These are phyloP conservation scores for Kluyveromyces aestuarii DNA, from an alignment of 805 yeast genomes.

Conservation along the genomic window DNA sequence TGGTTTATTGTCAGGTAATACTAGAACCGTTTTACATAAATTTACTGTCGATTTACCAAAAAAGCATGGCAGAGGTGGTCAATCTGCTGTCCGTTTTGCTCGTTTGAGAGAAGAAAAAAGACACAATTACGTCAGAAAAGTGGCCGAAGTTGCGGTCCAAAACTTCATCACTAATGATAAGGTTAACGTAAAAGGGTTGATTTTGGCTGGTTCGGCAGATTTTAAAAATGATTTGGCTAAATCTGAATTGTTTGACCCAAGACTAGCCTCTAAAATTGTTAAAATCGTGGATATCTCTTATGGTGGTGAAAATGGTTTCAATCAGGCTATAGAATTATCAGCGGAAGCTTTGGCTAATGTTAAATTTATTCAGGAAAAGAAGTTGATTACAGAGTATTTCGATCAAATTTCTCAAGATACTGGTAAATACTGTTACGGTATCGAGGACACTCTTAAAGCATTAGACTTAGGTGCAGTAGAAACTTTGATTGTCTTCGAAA, in stretches of 20 bases:
- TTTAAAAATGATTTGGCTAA: slow-evolving; percentile 90
- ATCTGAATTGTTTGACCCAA: slow-evolving; percentile 87
- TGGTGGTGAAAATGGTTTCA: slow-evolving; percentile 99
- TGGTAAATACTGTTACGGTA: slow-evolving; percentile 96
- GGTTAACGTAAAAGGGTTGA: slow-evolving; percentile 87
- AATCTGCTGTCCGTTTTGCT: slow-evolving; percentile 97
- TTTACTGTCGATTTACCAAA: slow-evolving; percentile 96
- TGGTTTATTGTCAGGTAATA: slow-evolving; percentile 93
- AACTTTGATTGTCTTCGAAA: slow-evolving; percentile 84
- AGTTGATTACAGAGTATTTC: slow-evolving; percentile 81
- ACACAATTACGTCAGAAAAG: slow-evolving; percentile 96
- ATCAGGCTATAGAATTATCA: slow-evolving; percentile 96
- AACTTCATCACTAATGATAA: slow-evolving; percentile 92
- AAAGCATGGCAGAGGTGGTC: slow-evolving; percentile 99
- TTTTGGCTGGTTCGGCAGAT: slow-evolving; percentile 98
- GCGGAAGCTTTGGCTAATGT: slow-evolving; percentile 96
- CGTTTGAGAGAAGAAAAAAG: slow-evolving; percentile 98
- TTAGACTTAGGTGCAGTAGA: slow-evolving; percentile 95
- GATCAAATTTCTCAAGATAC: slow-evolving; percentile 97
- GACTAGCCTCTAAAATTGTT: slow-evolving; percentile 79
- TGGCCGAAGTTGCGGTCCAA: slow-evolving; percentile 96
- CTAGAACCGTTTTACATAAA: slow-evolving; percentile 91
- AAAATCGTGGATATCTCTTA: slow-evolving; percentile 94
- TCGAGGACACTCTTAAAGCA: slow-evolving; percentile 93
- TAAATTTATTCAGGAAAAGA: slow-evolving; percentile 96